A percentile compares a stretch with the other conserved stretches of the same genome.
phyloP scores from a whole-genome alignment of 495 filamentous ascomycete species.

The Lasiosphaeria ovina region DNA sequence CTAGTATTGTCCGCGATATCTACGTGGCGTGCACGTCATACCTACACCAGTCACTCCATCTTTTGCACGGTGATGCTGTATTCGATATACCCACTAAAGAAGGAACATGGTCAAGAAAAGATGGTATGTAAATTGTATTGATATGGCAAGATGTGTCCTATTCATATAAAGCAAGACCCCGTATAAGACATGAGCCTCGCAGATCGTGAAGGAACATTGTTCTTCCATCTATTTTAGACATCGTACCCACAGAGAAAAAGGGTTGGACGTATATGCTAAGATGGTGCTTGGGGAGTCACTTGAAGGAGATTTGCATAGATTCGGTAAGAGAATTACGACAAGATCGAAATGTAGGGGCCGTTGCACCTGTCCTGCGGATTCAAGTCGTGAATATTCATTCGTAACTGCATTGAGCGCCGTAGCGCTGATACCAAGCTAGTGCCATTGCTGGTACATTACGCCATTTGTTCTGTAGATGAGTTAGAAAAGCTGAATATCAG shows the following conservation, averaged over 20 bases:
- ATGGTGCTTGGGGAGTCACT: slow-evolving; percentile 29
- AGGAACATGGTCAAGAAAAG: neutral
- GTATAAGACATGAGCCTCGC: slow-evolving; percentile 38
- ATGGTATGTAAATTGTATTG: neutral
- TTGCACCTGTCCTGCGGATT: no score
- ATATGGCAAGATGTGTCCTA: slow-evolving; percentile 32
- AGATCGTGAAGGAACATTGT: slow-evolving; percentile 47
- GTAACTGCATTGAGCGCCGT: no score
- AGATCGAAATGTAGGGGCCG: neutral
- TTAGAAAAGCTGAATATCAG: slow-evolving; percentile 3
- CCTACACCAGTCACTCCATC: no score
- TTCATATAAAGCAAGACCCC: slow-evolving; percentile 48
- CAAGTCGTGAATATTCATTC: no score
- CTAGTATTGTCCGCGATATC: neutral
- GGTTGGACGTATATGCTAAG: slow-evolving; percentile 69
- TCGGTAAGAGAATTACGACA: neutral
- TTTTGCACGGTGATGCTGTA: no score
- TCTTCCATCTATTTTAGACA: slow-evolving; percentile 82
- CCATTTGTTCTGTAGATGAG: slow-evolving; percentile 18
- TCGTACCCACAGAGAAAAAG: slow-evolving; percentile 59
- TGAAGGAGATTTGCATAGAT: neutral
- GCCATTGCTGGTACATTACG: neutral
- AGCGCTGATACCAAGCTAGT: no score
- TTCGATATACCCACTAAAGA: neutral
- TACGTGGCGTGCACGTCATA: no score